phyloP scores from a whole-genome alignment of 148 eudicot species.

The Spergularia bocconei region DNA sequence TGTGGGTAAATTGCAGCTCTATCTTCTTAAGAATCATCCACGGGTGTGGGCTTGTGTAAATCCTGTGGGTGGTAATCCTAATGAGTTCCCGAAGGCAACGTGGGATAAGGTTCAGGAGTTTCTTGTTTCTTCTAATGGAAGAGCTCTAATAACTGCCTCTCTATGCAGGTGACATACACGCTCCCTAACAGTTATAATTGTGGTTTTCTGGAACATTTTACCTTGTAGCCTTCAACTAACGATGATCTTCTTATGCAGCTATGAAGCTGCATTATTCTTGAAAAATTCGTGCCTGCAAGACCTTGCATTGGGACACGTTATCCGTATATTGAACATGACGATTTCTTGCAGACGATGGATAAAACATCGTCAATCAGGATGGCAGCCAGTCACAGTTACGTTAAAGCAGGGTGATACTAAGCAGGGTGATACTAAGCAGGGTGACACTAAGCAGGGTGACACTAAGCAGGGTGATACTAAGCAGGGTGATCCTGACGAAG shows the following conservation, averaged over 20 bases:
- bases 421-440: slow-evolving; percentile 21
- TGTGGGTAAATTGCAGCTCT: slow-evolving; percentile 52
- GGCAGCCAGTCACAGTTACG: slow-evolving; percentile 71
- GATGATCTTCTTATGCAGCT: slow-evolving; percentile 38
- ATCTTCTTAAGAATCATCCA: slow-evolving; percentile 63
- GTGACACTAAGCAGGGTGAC: slow-evolving; percentile 28
- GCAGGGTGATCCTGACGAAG: too few species aligned
- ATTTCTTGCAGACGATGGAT: slow-evolving; percentile 64
- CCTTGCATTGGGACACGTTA: slow-evolving; percentile 60
- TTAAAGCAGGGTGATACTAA: slow-evolving; percentile 43
- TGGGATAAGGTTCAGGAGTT: slow-evolving; percentile 73
- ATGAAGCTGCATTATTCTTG: slow-evolving; percentile 76
- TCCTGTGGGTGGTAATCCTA: slow-evolving; percentile 55
- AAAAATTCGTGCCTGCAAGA: slow-evolving; percentile 64
- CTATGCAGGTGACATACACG: slow-evolving; percentile 51
- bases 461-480: too few species aligned
- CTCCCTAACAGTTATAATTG: neutral
- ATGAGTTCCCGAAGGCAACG: slow-evolving; percentile 44
- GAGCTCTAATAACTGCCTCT: slow-evolving; percentile 53
- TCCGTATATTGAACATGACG: slow-evolving; percentile 65
- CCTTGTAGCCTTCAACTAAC: slow-evolving; percentile 3
- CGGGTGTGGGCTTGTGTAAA: slow-evolving; percentile 68
- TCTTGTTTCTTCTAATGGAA: slow-evolving; percentile 62
- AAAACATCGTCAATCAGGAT: slow-evolving; percentile 61
- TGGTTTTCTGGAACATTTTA: neutral